Conservation (phyloP, 2,329 filamentous ascomycete species). For the Dothistroma septosporum region DNA sequence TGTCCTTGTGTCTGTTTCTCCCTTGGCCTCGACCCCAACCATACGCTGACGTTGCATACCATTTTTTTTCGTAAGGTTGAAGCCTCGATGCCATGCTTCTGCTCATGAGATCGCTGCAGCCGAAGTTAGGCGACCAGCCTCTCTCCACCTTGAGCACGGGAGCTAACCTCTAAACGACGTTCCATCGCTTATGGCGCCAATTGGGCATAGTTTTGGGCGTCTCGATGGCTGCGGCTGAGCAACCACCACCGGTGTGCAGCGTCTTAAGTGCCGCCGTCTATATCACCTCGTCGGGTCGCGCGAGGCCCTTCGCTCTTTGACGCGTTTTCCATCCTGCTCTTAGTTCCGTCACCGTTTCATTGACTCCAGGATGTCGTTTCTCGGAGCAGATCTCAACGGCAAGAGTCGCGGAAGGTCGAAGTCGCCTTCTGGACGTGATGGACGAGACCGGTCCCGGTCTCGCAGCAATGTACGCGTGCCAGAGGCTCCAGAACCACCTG, state of each 20-base stretch:
- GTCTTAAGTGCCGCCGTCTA: not conserved
- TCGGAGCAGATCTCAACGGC: constrained; percentile 39
- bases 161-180: not conserved
- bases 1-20: not conserved
- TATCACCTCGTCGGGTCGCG: not conserved
- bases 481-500: constrained; percentile 29
- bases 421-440: constrained; percentile 36
- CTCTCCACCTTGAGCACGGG: not conserved
- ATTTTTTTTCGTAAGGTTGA: not conserved
- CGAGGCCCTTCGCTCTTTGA: not conserved
- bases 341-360: not conserved
- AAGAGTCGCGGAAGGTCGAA: constrained; percentile 42
- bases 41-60: not conserved
- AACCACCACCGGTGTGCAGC: not conserved
- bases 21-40: not conserved
- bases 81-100: not conserved
- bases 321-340: not conserved
- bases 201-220: not conserved
- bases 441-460: constrained; percentile 36
- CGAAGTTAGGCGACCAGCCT: not conserved
- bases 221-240: constrained; percentile 6
- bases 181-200: constrained; percentile 5
- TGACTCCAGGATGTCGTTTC: constrained; percentile 17
- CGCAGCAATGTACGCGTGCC: constrained; percentile 38
- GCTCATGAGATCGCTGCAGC: not conserved